Base-by-base conservation (phyloP, 345 rosid genomes). In the Hevea brasiliensis region DNA sequence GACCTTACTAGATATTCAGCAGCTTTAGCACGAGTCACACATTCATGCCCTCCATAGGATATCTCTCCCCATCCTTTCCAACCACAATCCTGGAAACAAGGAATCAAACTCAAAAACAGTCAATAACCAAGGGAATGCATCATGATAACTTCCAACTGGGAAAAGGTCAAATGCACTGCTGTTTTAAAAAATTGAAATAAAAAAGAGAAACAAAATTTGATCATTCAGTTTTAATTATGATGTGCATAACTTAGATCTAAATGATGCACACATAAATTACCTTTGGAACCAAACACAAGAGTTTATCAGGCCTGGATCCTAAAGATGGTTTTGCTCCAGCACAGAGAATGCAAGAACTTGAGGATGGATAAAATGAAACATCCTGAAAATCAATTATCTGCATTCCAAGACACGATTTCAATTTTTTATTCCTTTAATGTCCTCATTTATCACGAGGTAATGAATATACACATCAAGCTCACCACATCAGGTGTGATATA, bases 41-140 rank as follows among this genome's bases (percentile, higher is more conserved):
- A 85, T 76, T 83, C 85, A 70, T 82, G 76, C 65, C 98, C 98
- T 76, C 95, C 96, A 84, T 94, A 94, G 2, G 98, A 94, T 79
- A 94, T 89, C 81, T 94, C 98, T 61, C 97, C 98, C 98, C 98
- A 94, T 75, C 78, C 79, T 86, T 92, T 92, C 98, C 98, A 94
- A 61, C 98, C 98, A 79, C 86, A 74, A 62, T 86, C 90, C 98
- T 90, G 83, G 63, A 54, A 68, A 81, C 15, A 48, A 29, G 5
- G 8, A 56, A 56, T 51, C 51, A 61, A 27, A 67, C 40, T 72
- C 61, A 76, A 71, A 41, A 32, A 68, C n/a, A 29, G n/a, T 12
- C 70, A 53, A 56, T 14, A 61, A 68, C 20, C 67, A 63, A 0
- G 62, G 0, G 10, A 51, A 63, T 65, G 18, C 6, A 48, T 48